Base-by-base conservation (phyloP, 306 rosid genomes). In the Rubus idaeus region DNA sequence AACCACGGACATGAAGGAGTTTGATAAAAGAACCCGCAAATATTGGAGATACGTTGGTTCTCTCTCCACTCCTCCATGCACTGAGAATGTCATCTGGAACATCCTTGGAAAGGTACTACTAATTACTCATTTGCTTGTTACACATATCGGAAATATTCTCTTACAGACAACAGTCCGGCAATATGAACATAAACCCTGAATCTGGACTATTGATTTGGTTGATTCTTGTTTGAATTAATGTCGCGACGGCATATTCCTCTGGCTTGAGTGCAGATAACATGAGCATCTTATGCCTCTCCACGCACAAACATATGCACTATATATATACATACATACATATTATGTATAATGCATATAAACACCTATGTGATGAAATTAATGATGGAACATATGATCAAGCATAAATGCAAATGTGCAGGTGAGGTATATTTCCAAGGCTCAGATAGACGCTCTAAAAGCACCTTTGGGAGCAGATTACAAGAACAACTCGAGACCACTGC, bases 21-120 rank as follows among this genome's bases (percentile, higher is more conserved):
- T 92, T 20, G 82, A 63, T 73, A 77, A 71, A 73, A 80, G 57
- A 40, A 70, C 79, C 6, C 87, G 74, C 42, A 92, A 80, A 50
- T 92, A 85, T 80, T 92, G 75, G 70, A 84, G 91, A 89, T 94
- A 94, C 74, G 18, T 56, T 47, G 98, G 98, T 21, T 94, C 98
- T 68, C 85, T 90, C 74, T 89, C 96, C 17, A 78, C 94, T 67
- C 98, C 98, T 56, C 98, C 98, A 0, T 94, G 98, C 85, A 79
- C 76, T 13, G 95, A 94, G 81, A 80, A 85, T 37, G 89, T 92
- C 77, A 20, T n/a, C 16, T 94, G 97, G 98, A 86, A 10, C 82
- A 69, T 94, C 10, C 84, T 92, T 39, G 93, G 91, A 76, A 90
- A 87, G 93, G 96, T 89, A 58, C 5, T 10, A 23, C 11, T 39